Evolutionary conservation across 192 early-diverging fungal species (phyloP), one percentile per base, ranked within the genome.

Genomic region (Backusella mclennaniae): DNA sequence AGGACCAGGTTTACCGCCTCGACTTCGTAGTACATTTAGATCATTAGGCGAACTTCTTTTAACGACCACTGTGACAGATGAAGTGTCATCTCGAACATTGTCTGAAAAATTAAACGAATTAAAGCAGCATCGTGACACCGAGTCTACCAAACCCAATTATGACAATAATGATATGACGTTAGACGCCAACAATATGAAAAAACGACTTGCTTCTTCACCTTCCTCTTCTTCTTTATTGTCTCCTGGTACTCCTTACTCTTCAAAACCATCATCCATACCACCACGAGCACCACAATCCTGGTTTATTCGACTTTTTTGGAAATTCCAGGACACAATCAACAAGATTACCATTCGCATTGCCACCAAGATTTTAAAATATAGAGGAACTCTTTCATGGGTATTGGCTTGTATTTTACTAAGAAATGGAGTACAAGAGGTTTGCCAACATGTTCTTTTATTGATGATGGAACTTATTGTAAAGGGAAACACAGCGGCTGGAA

Each of bases 401-500:
- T 6, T 71, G 6, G 70, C 70, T 4, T 49, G 39, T 17, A 42
- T 71, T 33, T 31, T 71, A 17, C 12, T 71, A 49, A 44, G 70
- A 49, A 71, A 71, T 49, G 70, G 70, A 1, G 70, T 49, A 6
- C 39, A 49, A 44, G 70, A 71, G 31, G 23, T 71, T 26, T 31
- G 41, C 2, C 70, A 71, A 11, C 39, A 71, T 19, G 26, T 71
- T 9, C 42, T 71, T 71, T 31, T 71, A 41, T 29, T 71, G 42
- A 49, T 71, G 41, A 71, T 71, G 70, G 23, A 71, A 71, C 21
- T 63, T 26, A 63, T 63, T 29, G 56, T 63, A 29, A 63, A 63
- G 56, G 56, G 56, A 29, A 63, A 63, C 12, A 63, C 56, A 8
- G 56, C 56, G 21, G 56, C 56, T 29, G 26, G 56, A 63, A 63